Evolutionary conservation across 495 filamentous ascomycete species (phyloP).

Genomic region (Viridothelium virens): DNA sequence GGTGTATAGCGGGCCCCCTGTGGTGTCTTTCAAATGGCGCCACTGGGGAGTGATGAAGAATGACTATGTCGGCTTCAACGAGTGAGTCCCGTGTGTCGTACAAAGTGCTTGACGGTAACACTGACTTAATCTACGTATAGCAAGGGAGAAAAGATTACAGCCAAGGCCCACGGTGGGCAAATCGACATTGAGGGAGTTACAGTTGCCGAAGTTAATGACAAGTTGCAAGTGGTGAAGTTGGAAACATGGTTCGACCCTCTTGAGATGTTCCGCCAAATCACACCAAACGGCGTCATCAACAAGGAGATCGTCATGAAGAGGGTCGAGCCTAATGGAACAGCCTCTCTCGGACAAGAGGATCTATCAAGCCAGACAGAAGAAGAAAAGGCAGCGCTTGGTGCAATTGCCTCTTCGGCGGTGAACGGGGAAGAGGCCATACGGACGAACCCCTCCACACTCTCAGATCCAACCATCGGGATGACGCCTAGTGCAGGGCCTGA

Average conservation of each 20-base stretch:
- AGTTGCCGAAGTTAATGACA: conserved; percentile 52
- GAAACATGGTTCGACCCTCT: conserved; percentile 59
- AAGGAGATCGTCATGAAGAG: conserved; percentile 29
- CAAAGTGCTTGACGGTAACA: not conserved
- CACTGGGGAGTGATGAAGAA: conserved; percentile 60
- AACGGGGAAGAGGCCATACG: conserved; percentile 18
- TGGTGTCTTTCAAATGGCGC: conserved; percentile 54
- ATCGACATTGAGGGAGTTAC: conserved; percentile 51
- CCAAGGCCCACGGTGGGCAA: conserved; percentile 45
- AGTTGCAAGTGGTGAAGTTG: conserved; percentile 47
- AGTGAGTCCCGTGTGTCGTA: conserved; percentile 36
- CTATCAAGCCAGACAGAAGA: not conserved
- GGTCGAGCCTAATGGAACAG: conserved; percentile 14
- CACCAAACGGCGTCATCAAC: conserved; percentile 39
- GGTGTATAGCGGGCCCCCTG: conserved; percentile 54
- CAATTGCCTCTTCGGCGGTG: conserved; percentile 23
- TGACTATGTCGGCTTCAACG: conserved; percentile 55
- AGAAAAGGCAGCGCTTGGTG: conserved; percentile 11
- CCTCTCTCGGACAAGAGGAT: not conserved
- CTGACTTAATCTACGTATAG: conserved; percentile 30
- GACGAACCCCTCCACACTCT: conserved; percentile 8
- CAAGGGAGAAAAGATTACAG: conserved; percentile 51
- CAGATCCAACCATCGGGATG: conserved; percentile 13
- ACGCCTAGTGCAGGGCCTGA: conserved; percentile 12
- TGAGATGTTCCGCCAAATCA: conserved; percentile 60